Percentiles rank a stretch among this genome's conserved stretches.
Evolutionary conservation across 1,284 basidiomycete species (phyloP).

Genomic region (Macrocystidia cucumis): DNA sequence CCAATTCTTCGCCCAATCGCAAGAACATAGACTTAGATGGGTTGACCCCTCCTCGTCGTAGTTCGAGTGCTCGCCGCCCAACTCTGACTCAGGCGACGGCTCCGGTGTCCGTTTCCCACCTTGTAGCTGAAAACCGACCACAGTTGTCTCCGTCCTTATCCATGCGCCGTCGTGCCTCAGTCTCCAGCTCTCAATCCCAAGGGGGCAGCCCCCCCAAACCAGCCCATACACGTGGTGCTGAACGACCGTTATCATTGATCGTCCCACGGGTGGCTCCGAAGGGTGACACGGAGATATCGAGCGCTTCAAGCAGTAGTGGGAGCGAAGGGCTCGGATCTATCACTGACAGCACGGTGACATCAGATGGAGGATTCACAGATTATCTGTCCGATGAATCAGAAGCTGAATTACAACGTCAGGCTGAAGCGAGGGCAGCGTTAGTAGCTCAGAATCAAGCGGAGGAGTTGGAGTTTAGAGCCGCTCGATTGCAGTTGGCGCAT

Average conservation of each 20-base stretch:
- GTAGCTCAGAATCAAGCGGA: constrained; percentile 72
- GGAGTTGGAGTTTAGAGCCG: constrained; percentile 71
- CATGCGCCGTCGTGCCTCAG: constrained; percentile 16
- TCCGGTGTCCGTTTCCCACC: constrained; percentile 23
- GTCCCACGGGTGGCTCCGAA: constrained; percentile 22
- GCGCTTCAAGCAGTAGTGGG: constrained; percentile 53
- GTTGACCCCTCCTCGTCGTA: constrained; percentile 32
- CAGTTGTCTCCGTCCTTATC: constrained; percentile 11
- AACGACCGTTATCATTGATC: constrained; percentile 17
- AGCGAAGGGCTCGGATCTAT: constrained; percentile 46
- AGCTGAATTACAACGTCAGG: constrained; percentile 73
- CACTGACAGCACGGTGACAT: constrained; percentile 67
- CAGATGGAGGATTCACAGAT: constrained; percentile 77
- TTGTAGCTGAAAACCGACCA: constrained; percentile 20
- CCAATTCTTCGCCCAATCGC: constrained; percentile 51
- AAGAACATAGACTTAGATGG: constrained; percentile 49
- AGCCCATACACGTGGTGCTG: constrained; percentile 16
- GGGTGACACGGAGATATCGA: constrained; percentile 27
- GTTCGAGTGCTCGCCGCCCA: constrained; percentile 33
- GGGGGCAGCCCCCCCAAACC: constrained; percentile 10
- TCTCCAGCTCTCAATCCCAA: constrained; percentile 16
- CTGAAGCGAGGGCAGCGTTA: constrained; percentile 64
- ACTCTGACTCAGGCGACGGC: constrained; percentile 37
- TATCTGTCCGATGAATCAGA: constrained; percentile 81
- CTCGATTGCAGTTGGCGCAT: constrained; percentile 64